Evolutionary conservation across 225 moss, liverwort and hornwort genomes (phyloP), one percentile per base, ranked within the genome.

Genomic region (Marchantia polymorpha): DNA sequence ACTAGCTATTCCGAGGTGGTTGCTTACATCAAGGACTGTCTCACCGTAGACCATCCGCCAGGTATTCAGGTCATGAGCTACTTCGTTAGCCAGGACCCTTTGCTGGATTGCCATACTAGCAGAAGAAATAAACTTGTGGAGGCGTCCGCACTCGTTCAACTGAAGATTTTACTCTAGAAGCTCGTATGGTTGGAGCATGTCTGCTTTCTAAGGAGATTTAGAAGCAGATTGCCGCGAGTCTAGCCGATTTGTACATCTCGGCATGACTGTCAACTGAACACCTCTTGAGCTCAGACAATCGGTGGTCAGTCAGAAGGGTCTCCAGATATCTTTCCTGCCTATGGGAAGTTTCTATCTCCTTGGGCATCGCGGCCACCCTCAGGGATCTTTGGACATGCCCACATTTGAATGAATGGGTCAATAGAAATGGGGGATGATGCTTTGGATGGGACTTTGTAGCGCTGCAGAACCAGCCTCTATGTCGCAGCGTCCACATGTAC

Each of bases 11-110:
- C 80, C 8, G 89, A 83, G 0, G 77, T 94, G 20, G 89, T 88
- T 27, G 88, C 94, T 26, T 92, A 90, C 77, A 82, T 92, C 47
- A 90, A 89, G 86, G 81, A 83, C 53, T 94, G 94, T 79, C 88
- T 90, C 81, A 69, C 82, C 0, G 88, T 88, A 10, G 92, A 94
- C 81, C 88, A 86, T 75, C 59, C 66, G 12, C 11, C 19, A 39
- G 86, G 86, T 6, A 83, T 83, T 81, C 77, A 86, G 73, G 72
- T 86, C 10, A 81, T 83, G 46, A 83, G 78, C 49, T 52, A 73
- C n/a, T 86, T 86, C 54, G 63, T 79, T 10, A 83, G 85, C 77
- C 83, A 82, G 76, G 51, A 50, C 25, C 31, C 7, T 49, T 66
- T 67, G 67, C 22, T 67, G 67, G 39, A 17, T 7, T 48, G 69